Conservation (phyloP, 2,329 filamentous ascomycete genomes). For the Thelonectria olida region DNA sequence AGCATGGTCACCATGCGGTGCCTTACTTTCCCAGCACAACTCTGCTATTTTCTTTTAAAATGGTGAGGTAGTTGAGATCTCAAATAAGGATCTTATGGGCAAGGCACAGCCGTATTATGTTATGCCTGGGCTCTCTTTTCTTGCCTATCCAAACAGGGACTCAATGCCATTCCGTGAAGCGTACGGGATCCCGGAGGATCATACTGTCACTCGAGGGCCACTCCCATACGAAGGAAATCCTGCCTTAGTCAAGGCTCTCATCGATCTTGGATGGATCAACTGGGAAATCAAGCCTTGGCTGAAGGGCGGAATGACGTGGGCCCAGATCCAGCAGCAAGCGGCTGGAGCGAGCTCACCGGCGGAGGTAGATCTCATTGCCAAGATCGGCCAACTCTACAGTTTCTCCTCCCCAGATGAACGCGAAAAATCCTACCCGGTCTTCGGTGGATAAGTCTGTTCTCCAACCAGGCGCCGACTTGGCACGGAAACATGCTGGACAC, state of each 20-base stretch:
- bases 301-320: constrained; percentile 31
- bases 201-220: constrained; percentile 74
- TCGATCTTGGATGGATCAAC: constrained; percentile 71
- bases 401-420: constrained; percentile 67
- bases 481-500: too few relatives aligned
- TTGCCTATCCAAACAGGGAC: constrained; percentile 77
- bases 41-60: constrained; percentile 71
- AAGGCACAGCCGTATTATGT: constrained; percentile 75
- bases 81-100: constrained; percentile 65
- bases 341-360: constrained; percentile 18
- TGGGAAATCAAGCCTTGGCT: constrained; percentile 27
- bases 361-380: constrained; percentile 63
- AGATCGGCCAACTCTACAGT: constrained; percentile 68
- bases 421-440: too few relatives aligned
- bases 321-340: constrained; percentile 27
- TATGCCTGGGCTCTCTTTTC: constrained; percentile 64
- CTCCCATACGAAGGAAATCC: constrained; percentile 76
- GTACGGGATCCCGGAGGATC: constrained; percentile 75
- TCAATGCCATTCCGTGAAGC: constrained; percentile 72
- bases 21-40: constrained; percentile 73
- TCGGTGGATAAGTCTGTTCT: too few relatives aligned
- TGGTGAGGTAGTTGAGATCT: constrained; percentile 60
- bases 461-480: too few relatives aligned
- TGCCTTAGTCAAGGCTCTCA: constrained; percentile 73
- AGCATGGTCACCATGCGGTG: constrained; percentile 67